Base-by-base conservation (phyloP, 2,329 filamentous ascomycete genomes). In the Colletotrichum paranaense region DNA sequence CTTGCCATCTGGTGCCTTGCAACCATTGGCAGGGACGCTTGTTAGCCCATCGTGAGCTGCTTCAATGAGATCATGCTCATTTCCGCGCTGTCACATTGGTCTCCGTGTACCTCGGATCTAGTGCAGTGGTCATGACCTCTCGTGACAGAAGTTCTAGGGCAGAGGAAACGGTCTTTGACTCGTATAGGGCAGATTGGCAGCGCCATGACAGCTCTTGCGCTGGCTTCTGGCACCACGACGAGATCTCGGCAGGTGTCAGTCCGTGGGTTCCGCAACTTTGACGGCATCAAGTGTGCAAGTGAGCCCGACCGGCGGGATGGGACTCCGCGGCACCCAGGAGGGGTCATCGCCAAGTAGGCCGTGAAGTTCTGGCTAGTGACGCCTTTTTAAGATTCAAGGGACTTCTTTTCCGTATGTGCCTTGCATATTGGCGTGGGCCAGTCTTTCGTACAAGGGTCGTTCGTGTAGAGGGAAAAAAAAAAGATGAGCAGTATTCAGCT, bases 251-350 rank as follows among this genome's bases (percentile, higher is more conserved):
- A 56, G 46, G 24, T 58, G 63, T 12, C 56, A 62, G 60, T 70
- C 60, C 55, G 55, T 70, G 59, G 35, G 60, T 60, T 56, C 70
- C 67, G 60, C 52, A 58, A 56, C 57, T 68, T 62, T 62, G 67
- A 53, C 65, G 24, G n/a, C n/a, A 32, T 11, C 19, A 57, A 56
- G 22, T 24, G 28, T 24, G 60, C 16, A 53, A 46, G 42, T 30
- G 32, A 63, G 53, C 53, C 42, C 46, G 49, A 46, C 67, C 56
- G 60, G 35, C 28, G 62, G 71, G 60, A 62, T 66, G 49, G 35
- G 46, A 32, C n/a, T 28, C 66, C 53, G 28, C 53, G 35, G 38
- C 30, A 42, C 38, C 38, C 38, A 28, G 22, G n/a, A 28, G 22
- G n/a, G 52, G 2, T 30, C 59, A 46, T 72, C 53, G 42, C 53